Evolutionary conservation across 73 alveolate species (phyloP).

Genomic region (Durusdinium trenchii): DNA sequence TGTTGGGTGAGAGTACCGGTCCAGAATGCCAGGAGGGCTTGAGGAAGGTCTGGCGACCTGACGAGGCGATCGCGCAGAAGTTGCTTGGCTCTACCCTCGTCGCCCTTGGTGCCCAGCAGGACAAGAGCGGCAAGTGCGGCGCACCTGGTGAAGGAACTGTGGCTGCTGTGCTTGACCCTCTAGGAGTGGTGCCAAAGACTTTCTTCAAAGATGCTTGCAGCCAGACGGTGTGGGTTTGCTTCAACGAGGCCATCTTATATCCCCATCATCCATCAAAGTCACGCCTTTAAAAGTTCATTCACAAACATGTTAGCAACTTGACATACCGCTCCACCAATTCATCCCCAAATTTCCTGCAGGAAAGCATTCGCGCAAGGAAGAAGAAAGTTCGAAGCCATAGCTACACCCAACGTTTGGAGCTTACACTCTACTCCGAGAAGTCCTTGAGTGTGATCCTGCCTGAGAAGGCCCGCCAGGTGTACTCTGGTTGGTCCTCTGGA

Average conservation of each 20-base stretch:
- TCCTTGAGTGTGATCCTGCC: background rate
- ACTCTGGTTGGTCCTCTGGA: slow-evolving; percentile 3
- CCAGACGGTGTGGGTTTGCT: slow-evolving; percentile 10
- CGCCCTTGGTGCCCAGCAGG: slow-evolving; percentile 7
- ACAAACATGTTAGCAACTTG: background rate
- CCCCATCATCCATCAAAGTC: too few species aligned
- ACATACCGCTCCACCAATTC: too few species aligned
- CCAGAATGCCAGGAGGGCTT: background rate
- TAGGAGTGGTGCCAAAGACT: background rate
- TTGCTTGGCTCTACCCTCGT: background rate
- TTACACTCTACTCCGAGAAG: slow-evolving; percentile 3
- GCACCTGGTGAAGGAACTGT: background rate
- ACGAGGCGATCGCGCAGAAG: background rate
- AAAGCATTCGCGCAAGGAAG: slow-evolving; percentile 10
- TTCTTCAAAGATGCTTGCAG: background rate
- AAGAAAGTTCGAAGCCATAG: background rate
- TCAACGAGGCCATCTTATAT: background rate
- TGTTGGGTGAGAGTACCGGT: slow-evolving; percentile 3
- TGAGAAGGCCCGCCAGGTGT: background rate
- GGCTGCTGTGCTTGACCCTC: slow-evolving; percentile 37
- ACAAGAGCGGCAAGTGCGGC: slow-evolving; percentile 33
- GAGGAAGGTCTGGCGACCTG: background rate
- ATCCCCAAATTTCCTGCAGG: background rate
- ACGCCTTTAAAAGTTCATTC: too few species aligned
- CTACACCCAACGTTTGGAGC: slow-evolving; percentile 1